A percentile compares a stretch with the other conserved stretches of the same genome.
Conservation (phyloP, 495 filamentous ascomycete genomes). For the Cladorrhinum samala region DNA sequence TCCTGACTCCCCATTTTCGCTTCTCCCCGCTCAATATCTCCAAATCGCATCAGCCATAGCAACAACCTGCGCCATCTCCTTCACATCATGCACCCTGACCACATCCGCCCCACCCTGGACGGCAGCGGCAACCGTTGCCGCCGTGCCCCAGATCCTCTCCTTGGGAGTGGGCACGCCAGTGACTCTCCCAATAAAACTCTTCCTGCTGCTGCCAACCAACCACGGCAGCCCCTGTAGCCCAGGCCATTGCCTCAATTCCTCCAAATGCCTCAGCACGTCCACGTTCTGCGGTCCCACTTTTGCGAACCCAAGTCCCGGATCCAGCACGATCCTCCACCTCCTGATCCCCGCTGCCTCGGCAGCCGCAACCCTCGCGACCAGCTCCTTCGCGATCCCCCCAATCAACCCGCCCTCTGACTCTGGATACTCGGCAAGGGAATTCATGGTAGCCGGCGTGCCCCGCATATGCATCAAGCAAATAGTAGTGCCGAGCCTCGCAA, state of each 20-base stretch:
- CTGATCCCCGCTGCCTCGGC: slow-evolving; percentile 79
- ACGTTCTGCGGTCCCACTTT: slow-evolving; percentile 78
- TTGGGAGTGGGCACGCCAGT: slow-evolving; percentile 59
- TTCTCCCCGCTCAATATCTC: slow-evolving; percentile 47
- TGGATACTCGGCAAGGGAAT: slow-evolving; percentile 60
- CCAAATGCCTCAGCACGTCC: slow-evolving; percentile 63
- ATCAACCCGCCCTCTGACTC: slow-evolving; percentile 54
- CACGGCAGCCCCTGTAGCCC: slow-evolving; percentile 73
- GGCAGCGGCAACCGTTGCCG: slow-evolving; percentile 79
- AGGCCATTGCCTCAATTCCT: slow-evolving; percentile 53
- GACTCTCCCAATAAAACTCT: slow-evolving; percentile 78
- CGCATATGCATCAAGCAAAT: slow-evolving; percentile 95
- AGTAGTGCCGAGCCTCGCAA: slow-evolving; percentile 72
- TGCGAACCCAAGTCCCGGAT: slow-evolving; percentile 91
- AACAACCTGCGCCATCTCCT: slow-evolving; percentile 80
- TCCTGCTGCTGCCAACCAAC: slow-evolving; percentile 85
- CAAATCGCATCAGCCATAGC: slow-evolving; percentile 91
- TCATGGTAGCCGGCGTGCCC: slow-evolving; percentile 82
- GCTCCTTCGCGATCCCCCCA: slow-evolving; percentile 60
- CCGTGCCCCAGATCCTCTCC: slow-evolving; percentile 77
- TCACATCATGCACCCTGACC: slow-evolving; percentile 89
- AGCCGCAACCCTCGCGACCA: slow-evolving; percentile 61
- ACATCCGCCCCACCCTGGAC: slow-evolving; percentile 92
- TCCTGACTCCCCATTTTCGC: too few relatives aligned
- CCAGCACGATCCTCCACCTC: slow-evolving; percentile 90